phyloP scores from a whole-genome alignment of 495 filamentous ascomycete genomes.

The Lasiosphaeriaceae sp. region DNA sequence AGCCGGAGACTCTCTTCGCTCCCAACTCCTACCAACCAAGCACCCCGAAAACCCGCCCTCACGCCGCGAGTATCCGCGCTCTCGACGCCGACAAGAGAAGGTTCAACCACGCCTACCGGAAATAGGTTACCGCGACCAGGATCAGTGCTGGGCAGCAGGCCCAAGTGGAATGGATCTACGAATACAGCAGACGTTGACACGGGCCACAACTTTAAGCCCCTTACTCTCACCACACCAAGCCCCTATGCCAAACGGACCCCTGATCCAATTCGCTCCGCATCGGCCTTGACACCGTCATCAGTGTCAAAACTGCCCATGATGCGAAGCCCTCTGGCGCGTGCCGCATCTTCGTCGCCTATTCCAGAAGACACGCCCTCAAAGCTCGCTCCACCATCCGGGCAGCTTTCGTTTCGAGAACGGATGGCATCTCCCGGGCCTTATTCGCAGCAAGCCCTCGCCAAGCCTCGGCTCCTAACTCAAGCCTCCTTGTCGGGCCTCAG shows the following conservation, averaged over 20 bases:
- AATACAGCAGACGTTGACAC: conserved; percentile 66
- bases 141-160: conserved; percentile 53
- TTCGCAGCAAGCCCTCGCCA: conserved; percentile 27
- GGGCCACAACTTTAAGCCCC: conserved; percentile 66
- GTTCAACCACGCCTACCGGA: conserved; percentile 54
- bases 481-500: conserved; percentile 25
- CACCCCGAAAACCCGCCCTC: conserved; percentile 23
- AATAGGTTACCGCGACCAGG: conserved; percentile 46
- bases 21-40: conserved; percentile 20
- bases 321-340: conserved; percentile 42
- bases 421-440: conserved; percentile 38
- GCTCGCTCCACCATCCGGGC: conserved; percentile 26
- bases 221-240: conserved; percentile 58
- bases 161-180: conserved; percentile 74
- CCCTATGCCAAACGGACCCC: conserved; percentile 52
- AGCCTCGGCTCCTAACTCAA: conserved; percentile 31
- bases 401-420: conserved; percentile 48
- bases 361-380: conserved; percentile 37
- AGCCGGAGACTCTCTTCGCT: conserved; percentile 31
- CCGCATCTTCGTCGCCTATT: conserved; percentile 36
- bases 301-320: conserved; percentile 43
- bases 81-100: conserved; percentile 43
- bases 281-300: conserved; percentile 36
- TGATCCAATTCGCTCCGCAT: conserved; percentile 31
- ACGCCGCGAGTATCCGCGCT: conserved; percentile 36